These are phyloP conservation scores for Podospora didyma DNA, from an alignment of 495 filamentous ascomycete species.

Conservation along the genomic window DNA sequence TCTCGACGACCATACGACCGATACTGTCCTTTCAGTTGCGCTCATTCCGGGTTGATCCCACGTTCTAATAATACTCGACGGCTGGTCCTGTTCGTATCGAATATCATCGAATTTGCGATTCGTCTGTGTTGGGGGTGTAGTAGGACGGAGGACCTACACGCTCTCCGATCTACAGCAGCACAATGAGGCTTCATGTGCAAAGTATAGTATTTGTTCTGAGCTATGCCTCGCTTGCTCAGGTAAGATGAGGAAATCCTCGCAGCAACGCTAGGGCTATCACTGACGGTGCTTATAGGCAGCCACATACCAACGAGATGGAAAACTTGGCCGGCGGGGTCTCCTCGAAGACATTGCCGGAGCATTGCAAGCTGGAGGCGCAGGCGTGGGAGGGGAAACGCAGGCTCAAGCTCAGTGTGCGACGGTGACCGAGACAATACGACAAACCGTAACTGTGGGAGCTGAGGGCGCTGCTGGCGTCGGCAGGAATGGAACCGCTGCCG, in stretches of 20 bases:
- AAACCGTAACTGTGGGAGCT: conserved; percentile 30
- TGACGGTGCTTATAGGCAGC: conserved; percentile 28
- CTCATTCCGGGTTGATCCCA: conserved; percentile 31
- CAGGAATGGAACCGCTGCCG: conserved; percentile 27
- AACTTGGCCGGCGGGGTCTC: conserved; percentile 4
- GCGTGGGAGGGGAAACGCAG: conserved; percentile 6
- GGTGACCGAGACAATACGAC: conserved; percentile 36
- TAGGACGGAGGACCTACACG: conserved; percentile 4
- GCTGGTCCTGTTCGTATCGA: conserved; percentile 16
- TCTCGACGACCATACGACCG: conserved; percentile 1
- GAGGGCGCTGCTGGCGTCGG: conserved; percentile 15
- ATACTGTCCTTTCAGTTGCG: conserved; percentile 8
- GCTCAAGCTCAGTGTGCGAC: conserved; percentile 17
- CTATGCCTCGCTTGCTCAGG: conserved; percentile 37
- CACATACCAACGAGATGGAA: conserved; percentile 28
- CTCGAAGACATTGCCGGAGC: conserved; percentile 21
- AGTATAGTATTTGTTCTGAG: conserved; percentile 31
- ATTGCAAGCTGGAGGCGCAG: conserved; percentile 13
- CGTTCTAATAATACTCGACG: conserved; percentile 8
- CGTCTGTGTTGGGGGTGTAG: conserved; percentile 2
- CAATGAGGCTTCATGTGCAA: conserved; percentile 35
- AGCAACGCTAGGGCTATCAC: neutral
- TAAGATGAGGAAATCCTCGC: conserved; percentile 12
- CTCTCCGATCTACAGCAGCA: conserved; percentile 17
- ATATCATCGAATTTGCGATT: conserved; percentile 1